phyloP scores from a whole-genome alignment of 352 stramenopile genomes.

The Thalassiosira mediterranea region DNA sequence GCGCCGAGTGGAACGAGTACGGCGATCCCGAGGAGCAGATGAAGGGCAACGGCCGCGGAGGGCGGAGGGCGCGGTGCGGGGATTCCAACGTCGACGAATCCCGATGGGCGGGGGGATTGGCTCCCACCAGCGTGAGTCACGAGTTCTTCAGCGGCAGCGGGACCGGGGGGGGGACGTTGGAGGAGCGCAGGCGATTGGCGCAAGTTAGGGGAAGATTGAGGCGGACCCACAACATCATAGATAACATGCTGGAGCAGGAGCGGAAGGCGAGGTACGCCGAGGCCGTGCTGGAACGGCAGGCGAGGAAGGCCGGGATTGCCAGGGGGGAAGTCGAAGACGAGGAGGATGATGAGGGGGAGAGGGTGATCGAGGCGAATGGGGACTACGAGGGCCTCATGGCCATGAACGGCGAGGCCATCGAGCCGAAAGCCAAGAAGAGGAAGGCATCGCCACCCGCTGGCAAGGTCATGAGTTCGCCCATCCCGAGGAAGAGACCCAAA shows the following conservation, averaged over 20 bases:
- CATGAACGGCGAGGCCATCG: no score
- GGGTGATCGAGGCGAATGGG: conserved; percentile 9
- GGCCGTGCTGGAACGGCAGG: conserved; percentile 38
- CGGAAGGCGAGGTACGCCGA: conserved; percentile 49
- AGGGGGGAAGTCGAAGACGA: conserved; percentile 13
- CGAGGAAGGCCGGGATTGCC: conserved; percentile 15
- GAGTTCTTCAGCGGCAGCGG: conserved; percentile 19
- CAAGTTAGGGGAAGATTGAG: conserved; percentile 49
- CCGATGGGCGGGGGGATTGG: conserved; percentile 65
- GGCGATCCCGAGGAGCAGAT: conserved; percentile 56
- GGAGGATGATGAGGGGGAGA: conserved; percentile 8
- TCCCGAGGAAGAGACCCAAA: no score
- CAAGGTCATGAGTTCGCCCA: not conserved
- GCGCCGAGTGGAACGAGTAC: conserved; percentile 78
- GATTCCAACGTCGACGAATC: conserved; percentile 63
- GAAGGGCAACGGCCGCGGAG: conserved; percentile 20
- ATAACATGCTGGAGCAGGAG: conserved; percentile 64
- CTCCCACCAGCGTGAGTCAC: conserved; percentile 62
- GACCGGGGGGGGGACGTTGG: not conserved
- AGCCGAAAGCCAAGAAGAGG: conserved; percentile 34
- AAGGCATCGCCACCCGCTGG: not conserved
- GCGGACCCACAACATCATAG: conserved; percentile 59
- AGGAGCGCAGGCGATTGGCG: conserved; percentile 16
- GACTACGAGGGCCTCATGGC: conserved; percentile 29
- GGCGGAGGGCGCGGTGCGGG: conserved; percentile 44